Evolutionary conservation across 306 rosid genomes (phyloP).

Genomic region (Notholithocarpus densiflorus): DNA sequence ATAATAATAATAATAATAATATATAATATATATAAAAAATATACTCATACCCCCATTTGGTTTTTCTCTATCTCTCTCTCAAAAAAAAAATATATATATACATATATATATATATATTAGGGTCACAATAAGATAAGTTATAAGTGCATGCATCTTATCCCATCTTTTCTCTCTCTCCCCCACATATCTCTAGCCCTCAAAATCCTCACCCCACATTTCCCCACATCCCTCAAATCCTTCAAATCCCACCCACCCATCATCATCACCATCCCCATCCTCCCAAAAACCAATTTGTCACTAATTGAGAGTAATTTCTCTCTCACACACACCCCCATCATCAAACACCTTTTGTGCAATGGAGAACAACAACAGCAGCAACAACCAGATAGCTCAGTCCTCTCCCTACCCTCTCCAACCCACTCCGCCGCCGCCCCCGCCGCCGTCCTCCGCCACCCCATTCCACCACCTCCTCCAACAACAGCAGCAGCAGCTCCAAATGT

Average conservation of each 20-base stretch:
- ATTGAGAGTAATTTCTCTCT: not conserved
- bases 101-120: too few species aligned
- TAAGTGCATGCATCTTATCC: slow-evolving; percentile 7
- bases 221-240: not conserved
- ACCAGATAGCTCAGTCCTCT: slow-evolving; percentile 42
- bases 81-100: too few species aligned
- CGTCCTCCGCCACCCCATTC: slow-evolving; percentile 73
- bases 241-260: not conserved
- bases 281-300: not conserved
- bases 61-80: too few species aligned
- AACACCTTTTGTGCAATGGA: slow-evolving; percentile 33
- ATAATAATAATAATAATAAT: not conserved
- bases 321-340: not conserved
- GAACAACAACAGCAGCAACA: slow-evolving; percentile 15
- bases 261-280: not conserved
- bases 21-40: not conserved
- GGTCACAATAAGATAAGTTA: not conserved
- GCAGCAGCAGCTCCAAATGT: slow-evolving; percentile 93
- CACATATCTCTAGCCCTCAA: slow-evolving; percentile 16
- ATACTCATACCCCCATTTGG: not conserved
- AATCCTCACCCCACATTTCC: slow-evolving; percentile 7
- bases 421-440: slow-evolving; percentile 49
- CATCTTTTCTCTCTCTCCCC: slow-evolving; percentile 1
- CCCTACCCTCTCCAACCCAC: slow-evolving; percentile 47
- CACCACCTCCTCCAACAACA: slow-evolving; percentile 95